phyloP scores from a whole-genome alignment of 1,284 basidiomycete genomes.

The Mycena citricolor region DNA sequence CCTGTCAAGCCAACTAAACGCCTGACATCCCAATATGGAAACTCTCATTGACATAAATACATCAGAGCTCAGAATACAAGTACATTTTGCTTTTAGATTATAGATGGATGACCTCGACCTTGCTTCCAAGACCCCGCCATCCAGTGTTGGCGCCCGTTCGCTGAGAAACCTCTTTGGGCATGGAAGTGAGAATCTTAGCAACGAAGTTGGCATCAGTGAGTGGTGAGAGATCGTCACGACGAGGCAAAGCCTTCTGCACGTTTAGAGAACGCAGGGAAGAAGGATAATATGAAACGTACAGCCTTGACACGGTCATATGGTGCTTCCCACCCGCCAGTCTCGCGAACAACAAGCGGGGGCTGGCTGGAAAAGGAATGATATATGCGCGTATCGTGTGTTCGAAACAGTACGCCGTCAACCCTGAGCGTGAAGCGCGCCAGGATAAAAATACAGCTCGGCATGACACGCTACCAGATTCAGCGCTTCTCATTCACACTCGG shows the following conservation, averaged over 20 bases:
- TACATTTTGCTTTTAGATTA: no score
- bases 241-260: slow-evolving; percentile 64
- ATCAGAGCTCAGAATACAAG: no score
- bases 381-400: slow-evolving; percentile 86
- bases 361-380: slow-evolving; percentile 79
- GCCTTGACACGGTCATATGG: slow-evolving; percentile 79
- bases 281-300: slow-evolving; percentile 40
- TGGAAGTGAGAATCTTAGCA: slow-evolving; percentile 67
- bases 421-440: slow-evolving; percentile 91
- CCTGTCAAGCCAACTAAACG: no score
- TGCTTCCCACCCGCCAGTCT: slow-evolving; percentile 88
- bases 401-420: slow-evolving; percentile 94
- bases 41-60: no score
- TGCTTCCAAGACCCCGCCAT: slow-evolving; percentile 73
- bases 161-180: slow-evolving; percentile 62
- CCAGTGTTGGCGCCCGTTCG: slow-evolving; percentile 63
- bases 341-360: slow-evolving; percentile 71
- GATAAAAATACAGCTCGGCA: slow-evolving; percentile 95
- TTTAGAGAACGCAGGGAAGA: slow-evolving; percentile 4
- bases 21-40: no score
- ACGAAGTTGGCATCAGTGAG: slow-evolving; percentile 90
- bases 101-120: slow-evolving; percentile 32
- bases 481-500: no score
- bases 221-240: slow-evolving; percentile 82
- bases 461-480: slow-evolving; percentile 72